Evolutionary conservation across 2,329 filamentous ascomycete species (phyloP), one percentile per base, ranked within the genome.

Genomic region (Paecilomyces fulvus): DNA sequence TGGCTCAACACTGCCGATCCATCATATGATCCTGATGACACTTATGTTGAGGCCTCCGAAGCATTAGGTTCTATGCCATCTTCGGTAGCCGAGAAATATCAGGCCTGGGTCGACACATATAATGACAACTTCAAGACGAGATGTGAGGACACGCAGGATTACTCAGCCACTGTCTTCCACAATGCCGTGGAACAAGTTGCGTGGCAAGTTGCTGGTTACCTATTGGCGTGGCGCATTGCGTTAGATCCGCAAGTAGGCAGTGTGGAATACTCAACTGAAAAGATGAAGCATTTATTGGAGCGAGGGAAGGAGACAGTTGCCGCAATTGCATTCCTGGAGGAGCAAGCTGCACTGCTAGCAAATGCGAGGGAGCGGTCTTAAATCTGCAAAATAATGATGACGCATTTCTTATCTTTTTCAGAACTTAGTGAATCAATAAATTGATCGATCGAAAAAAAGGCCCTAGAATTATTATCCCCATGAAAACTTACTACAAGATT

Each of bases 151-250:
- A 56, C 53, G 1, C 11, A 51, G 1, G 46, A 61, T 14, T 61
- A 56, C 20, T 14, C 55, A 11, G 58, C 54, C 4, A 23, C 30
- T 28, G 17, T 58, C 7, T 63, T 65, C 30, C 11, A 23, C 1
- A 59, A 55, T 14, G 49, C 30, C 3, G 43, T 49, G 14, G 60
- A 62, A 23, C 56, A 63, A 11, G 61, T 64, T 12, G 55, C 59
- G 8, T 63, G 61, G 60, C 60, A 60, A 33, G 56, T 65, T 30
- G 55, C 63, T 28, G 61, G 63, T n/a, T 63, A 55, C 55, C 31
- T 64, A 20, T 51, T 64, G 48, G 63, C 61, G 6, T 65, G 63
- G 63, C 58, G 59, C 14, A 60, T 64, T 52, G 49, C 54, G 12
- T 54, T 64, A 51, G 58, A 57, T n/a, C 53, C 59, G 4, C 51